Evolutionary conservation across 192 early-diverging fungal genomes (phyloP).

Genomic region (Ramicandelaber brevisporus): DNA sequence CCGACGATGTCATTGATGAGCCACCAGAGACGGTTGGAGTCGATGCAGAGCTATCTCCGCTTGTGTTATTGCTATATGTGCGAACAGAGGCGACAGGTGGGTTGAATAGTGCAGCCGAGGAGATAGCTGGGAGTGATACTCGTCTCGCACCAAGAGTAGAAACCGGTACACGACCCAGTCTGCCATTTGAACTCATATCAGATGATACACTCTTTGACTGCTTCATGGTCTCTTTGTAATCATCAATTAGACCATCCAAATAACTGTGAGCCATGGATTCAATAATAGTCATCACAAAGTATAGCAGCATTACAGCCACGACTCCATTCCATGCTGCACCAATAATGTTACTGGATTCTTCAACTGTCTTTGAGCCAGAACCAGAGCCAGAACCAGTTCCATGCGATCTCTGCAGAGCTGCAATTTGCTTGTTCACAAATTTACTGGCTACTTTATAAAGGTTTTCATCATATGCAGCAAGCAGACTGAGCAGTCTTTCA

Average conservation of each 20-base stretch:
- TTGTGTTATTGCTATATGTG: no score
- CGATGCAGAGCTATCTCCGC: no score
- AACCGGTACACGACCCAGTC: no score
- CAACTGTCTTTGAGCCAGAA: constrained; percentile 4
- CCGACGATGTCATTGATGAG: no score
- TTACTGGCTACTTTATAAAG: constrained; percentile 1
- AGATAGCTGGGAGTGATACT: no score
- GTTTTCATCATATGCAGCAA: constrained; percentile 5
- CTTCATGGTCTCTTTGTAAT: no score
- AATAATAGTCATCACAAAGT: constrained; percentile 60
- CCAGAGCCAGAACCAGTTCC: constrained; percentile 1
- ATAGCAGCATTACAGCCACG: constrained; percentile 52
- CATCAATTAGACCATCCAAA: constrained; percentile 14
- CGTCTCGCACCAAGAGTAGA: no score
- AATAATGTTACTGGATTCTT: constrained; percentile 22
- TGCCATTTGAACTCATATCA: no score
- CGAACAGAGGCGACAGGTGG: no score
- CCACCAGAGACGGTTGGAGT: no score
- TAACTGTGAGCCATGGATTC: constrained; percentile 61
- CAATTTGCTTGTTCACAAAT: constrained; percentile 5
- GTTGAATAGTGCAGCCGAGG: no score
- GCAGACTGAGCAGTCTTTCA: constrained; percentile 21
- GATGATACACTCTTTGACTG: no score
- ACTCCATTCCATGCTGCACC: constrained; percentile 53
- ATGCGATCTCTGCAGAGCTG: constrained; percentile 8